Evolutionary conservation across 768 basidiomycete genomes (phyloP), one percentile per base, ranked within the genome.

Genomic region (Mycena sanguinolenta): DNA sequence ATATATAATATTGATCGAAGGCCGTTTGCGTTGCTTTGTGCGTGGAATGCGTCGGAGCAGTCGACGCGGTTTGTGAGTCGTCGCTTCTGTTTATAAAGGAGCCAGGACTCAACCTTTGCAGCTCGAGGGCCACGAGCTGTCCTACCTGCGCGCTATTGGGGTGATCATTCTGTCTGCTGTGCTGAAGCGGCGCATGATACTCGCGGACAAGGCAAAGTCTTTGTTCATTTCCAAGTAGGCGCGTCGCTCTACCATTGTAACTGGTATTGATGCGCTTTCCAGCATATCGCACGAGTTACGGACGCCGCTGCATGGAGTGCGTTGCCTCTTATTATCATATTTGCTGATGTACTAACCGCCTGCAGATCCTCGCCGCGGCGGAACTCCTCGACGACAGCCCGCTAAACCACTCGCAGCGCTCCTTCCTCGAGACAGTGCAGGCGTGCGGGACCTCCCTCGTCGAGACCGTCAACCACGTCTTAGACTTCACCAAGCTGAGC

Each of bases 361-460:
- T 59, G 34, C 69, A 93, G 91, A 97, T 98, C 72, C 82, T 97
- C 36, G 96, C 96, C 4, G 94, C 96, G 4, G 95, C 95, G 14
- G 97, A 98, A 75, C 83, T 98, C n/a, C 84, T 98, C 27, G 87
- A 88, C 55, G 96, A 97, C 54, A 97, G 94, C 16, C 76, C 86
- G n/a, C 83, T 98, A 36, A 92, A 90, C 75, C 90, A 93, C 55
- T 90, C 91, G 16, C 97, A 98, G 79, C 78, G 84, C 13, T 95
- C 96, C 0, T 97, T 96, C 83, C 82, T 98, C 58, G 93, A 96
- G 77, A 98, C 97, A 0, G 94, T 98, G 1, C 94, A 96, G 78
- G 96, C 95, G 8, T 98, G 96, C 76, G 96, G 96, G 17, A 97
- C 93, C n/a, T 95, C 95, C 1, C 87, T 98, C 1, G 95, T 97